Base-by-base conservation (phyloP, 1,284 basidiomycete genomes). In the Boletus subluridellus region DNA sequence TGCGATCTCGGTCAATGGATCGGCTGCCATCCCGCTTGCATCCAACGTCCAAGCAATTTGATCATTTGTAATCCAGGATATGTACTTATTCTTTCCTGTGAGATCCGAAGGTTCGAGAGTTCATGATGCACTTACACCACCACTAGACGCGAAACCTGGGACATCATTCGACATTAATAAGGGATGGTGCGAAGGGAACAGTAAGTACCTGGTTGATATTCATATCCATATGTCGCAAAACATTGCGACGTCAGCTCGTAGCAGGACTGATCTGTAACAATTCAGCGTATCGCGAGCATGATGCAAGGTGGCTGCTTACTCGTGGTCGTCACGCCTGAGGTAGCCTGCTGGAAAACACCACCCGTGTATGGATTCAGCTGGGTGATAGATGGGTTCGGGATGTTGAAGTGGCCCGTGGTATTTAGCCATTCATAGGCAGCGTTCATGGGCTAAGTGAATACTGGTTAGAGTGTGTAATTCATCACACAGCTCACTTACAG, bases 1-100 rank as follows among this genome's bases (percentile, higher is more conserved):
- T 2, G 85, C 78, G 54, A 96, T 92, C 61, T 92, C 77, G 15
- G 86, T 86, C 1, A 66, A 60, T 0, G 74, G 51, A 68, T 95
- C 89, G 3, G 89, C 82, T 5, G 77, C 84, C 75, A 95, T 82
- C 5, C 90, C 94, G 41, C 77, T 73, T n/a, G 82, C 80, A 41
- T 84, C 82, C 54, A 98, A 66, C 4, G 86, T 90, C 93, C 92
- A 98, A 35, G 85, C 83, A 54, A 81, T 75, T 65, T 83, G 74
- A 60, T 76, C 80, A 60, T 86, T 78, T 34, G 85, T 74, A 37
- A 92, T 81, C 94, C 94, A 95, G 30, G 83, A 82, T 65, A 95
- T 90, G 70, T 93, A 94, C 78, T 91, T 45, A 52, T 46, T 24
- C 12, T 15, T 49, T 54, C n/a, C 26, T 26, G 49, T 57, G 47